These are phyloP conservation scores for Populus nigra DNA, from an alignment of 345 rosid species.

Conservation along the genomic window DNA sequence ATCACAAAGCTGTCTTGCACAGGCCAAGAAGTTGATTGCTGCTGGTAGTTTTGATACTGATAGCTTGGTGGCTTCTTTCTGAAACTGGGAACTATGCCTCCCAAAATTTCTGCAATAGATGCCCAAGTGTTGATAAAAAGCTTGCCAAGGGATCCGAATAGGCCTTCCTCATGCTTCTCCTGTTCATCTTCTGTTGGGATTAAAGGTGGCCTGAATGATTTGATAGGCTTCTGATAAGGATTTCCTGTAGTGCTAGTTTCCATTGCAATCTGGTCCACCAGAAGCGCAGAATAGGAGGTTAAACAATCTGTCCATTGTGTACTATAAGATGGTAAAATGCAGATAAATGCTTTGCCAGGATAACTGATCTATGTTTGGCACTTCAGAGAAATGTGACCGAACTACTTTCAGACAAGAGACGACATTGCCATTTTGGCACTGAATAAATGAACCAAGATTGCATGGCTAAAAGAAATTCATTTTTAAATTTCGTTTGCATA, in stretches of 20 bases:
- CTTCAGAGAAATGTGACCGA: background rate
- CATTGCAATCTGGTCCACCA: conserved; percentile 48
- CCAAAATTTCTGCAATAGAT: conserved; percentile 55
- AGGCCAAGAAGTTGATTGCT: conserved; percentile 55
- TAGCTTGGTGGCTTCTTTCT: conserved; percentile 43
- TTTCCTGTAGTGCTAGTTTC: conserved; percentile 23
- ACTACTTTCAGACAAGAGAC: background rate
- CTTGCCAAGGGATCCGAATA: conserved; percentile 59
- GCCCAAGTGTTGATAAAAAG: conserved; percentile 53
- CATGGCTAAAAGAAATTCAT: background rate
- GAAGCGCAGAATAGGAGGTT: conserved; percentile 11
- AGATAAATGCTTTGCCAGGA: background rate
- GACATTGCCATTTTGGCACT: conserved; percentile 4
- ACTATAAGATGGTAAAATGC: background rate
- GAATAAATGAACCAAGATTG: background rate
- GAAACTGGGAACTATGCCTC: conserved; percentile 63
- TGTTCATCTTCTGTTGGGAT: conserved; percentile 62
- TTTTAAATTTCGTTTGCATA: background rate
- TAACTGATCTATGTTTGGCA: background rate
- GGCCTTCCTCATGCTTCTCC: conserved; percentile 77
- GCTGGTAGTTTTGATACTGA: conserved; percentile 28
- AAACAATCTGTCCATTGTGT: background rate
- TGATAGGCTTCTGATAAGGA: conserved; percentile 53
- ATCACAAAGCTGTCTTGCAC: conserved; percentile 62
- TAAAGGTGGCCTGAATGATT: conserved; percentile 67